Percentiles rank a stretch among this genome's conserved stretches.
Conservation (phyloP, 768 basidiomycete genomes). For the Psilocybe sp. region DNA sequence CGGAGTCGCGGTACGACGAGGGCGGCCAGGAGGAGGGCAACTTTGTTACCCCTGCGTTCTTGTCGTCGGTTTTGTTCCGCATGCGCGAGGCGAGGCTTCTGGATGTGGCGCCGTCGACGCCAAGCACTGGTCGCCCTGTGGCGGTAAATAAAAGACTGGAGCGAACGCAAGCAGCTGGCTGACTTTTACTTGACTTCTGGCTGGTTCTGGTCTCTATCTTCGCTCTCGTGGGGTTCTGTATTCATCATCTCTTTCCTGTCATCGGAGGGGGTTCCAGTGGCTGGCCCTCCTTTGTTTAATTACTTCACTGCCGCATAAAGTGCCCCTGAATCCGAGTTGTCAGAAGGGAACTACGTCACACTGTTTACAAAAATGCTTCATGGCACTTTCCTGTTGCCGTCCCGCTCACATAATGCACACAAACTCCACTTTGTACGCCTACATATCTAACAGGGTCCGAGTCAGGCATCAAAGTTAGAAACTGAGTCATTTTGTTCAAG, state of each 20-base stretch:
- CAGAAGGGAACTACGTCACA: no score
- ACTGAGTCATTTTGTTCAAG: no score
- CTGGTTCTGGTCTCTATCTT: neutral
- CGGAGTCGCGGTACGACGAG: conserved; percentile 7
- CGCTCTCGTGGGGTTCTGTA: neutral
- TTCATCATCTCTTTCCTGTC: neutral
- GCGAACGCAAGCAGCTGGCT: conserved; percentile 64
- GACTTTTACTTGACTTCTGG: no score
- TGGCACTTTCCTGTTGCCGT: no score
- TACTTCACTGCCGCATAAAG: no score
- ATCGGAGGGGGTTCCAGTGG: neutral
- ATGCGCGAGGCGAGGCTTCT: conserved; percentile 68
- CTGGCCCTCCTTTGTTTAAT: neutral
- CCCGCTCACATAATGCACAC: no score
- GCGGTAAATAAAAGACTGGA: conserved; percentile 74
- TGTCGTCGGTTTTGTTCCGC: conserved; percentile 53
- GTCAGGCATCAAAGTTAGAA: no score
- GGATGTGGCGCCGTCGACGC: conserved; percentile 49
- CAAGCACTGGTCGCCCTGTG: conserved; percentile 40
- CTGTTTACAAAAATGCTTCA: no score
- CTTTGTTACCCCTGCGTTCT: conserved; percentile 54
- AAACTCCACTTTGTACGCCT: no score
- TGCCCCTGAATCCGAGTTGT: no score
- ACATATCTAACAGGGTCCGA: no score
- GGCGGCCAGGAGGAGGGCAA: conserved; percentile 22